Evolutionary conservation across 202 grass and related monocot genomes (phyloP).

Genomic region (Musa balbisiana): DNA sequence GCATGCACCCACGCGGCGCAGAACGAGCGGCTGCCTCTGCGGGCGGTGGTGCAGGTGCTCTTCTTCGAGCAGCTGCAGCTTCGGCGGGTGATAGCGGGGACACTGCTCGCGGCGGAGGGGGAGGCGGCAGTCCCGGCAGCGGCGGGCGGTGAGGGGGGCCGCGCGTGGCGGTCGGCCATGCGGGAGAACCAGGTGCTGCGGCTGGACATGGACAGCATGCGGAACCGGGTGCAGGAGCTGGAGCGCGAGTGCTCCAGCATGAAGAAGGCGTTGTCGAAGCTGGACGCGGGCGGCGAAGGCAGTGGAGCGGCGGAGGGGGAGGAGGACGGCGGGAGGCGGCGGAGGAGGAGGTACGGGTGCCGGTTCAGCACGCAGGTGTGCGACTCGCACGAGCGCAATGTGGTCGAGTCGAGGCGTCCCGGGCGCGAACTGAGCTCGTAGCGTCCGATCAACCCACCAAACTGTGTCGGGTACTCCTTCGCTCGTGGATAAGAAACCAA

Average conservation of each 20-base stretch:
- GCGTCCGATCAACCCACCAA: not conserved
- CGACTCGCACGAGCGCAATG: slow-evolving; percentile 70
- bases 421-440: slow-evolving; percentile 56
- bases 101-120: slow-evolving; percentile 30
- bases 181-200: slow-evolving; percentile 61
- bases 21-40: slow-evolving; percentile 80
- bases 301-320: slow-evolving; percentile 12
- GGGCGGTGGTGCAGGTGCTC: slow-evolving; percentile 84
- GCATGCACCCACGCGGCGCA: slow-evolving; percentile 92
- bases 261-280: slow-evolving; percentile 58
- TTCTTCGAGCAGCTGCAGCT: slow-evolving; percentile 97
- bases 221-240: slow-evolving; percentile 59
- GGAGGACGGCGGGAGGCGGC: slow-evolving; percentile 3
- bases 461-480: no score
- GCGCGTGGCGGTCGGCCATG: slow-evolving; percentile 39
- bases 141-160: not conserved
- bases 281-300: slow-evolving; percentile 27
- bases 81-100: slow-evolving; percentile 52
- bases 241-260: slow-evolving; percentile 84
- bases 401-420: slow-evolving; percentile 50
- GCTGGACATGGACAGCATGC: slow-evolving; percentile 82
- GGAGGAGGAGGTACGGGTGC: slow-evolving; percentile 57
- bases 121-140: not conserved
- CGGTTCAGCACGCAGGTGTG: slow-evolving; percentile 90
- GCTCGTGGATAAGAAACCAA: no score